Evolutionary conservation across 148 eudicot genomes (phyloP).

Genomic region (Gaultheria prostrata): DNA sequence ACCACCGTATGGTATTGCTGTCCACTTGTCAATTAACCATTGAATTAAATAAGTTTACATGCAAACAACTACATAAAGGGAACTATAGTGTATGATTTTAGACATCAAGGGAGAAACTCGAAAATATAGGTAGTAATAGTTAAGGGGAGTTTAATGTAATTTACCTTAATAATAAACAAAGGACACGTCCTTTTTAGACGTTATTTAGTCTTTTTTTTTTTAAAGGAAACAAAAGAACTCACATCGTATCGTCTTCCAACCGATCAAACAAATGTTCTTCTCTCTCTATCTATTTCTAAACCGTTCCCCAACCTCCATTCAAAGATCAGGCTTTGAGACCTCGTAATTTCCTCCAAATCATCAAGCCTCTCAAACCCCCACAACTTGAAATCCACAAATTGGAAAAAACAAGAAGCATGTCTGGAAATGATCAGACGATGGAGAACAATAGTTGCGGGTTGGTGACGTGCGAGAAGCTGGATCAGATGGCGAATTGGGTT

Average conservation of each 20-base stretch:
- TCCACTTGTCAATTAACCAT: too few species aligned
- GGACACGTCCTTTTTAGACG: too few species aligned
- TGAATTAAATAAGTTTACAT: too few species aligned
- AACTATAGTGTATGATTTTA: too few species aligned
- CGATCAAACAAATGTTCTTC: background rate
- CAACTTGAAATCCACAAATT: background rate
- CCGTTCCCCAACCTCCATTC: background rate
- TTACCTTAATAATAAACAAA: too few species aligned
- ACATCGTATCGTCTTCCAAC: background rate
- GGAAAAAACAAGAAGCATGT: background rate
- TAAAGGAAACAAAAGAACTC: too few species aligned
- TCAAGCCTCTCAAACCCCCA: background rate
- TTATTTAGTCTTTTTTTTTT: too few species aligned
- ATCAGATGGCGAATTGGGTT: conserved; percentile 32
- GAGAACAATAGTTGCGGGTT: conserved; percentile 6
- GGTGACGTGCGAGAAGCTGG: conserved; percentile 23
- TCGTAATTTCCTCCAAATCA: background rate
- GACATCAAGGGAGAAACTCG: too few species aligned
- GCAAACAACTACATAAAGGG: too few species aligned
- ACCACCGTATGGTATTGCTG: too few species aligned
- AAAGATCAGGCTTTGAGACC: background rate
- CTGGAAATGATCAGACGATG: background rate
- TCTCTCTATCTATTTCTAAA: background rate
- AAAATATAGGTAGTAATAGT: too few species aligned
- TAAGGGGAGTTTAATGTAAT: too few species aligned